Evolutionary conservation across 2,329 filamentous ascomycete species (phyloP), one percentile per base, ranked within the genome.

Genomic region (Onygenales sp.): DNA sequence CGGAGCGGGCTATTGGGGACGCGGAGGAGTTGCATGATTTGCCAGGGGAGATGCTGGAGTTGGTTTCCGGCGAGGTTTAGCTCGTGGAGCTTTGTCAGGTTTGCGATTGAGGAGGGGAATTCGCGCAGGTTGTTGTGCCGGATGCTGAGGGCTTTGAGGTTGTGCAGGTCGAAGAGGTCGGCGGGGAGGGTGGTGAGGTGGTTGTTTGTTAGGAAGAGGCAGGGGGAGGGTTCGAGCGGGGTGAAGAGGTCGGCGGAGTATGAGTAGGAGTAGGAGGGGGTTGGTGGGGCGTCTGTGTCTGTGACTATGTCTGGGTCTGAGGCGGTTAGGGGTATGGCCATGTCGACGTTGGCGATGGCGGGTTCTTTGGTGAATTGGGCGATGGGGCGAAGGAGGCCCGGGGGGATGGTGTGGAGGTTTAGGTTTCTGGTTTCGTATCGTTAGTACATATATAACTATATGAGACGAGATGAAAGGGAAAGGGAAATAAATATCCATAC

Each of bases 1-100:
- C 65, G 69, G 46, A 74, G 52, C 21, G 69, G 63, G 4, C 69
- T 68, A 42, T 67, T 62, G 33, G 61, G 63, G 21, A 70, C 66
- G 14, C 37, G 45, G 14, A 48, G 27, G 3, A 76, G 62, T 52
- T 65, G 63, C 13, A 77, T 56, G 6, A 77, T 57, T 49, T 77
- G 74, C 65, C 70, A 74, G 0, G 74, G 74, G 2, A 77, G 66
- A 44, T 64, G 65, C 9, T 61, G 57, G 8, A 77, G 62, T 33
- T 67, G 62, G 54, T 77, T 77, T 33, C 70, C 68, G 2, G 71
- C 68, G 27, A 77, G 56, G 39, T 76, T 76, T n/a, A 76, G 58
- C 31, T 71, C 69, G 60, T 71, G 66, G 42, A 77, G 61, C 44
- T 67, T 66, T 7, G 62, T 68, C 50, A 77, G 59, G 48, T 65